Evolutionary conservation across 2,329 filamentous ascomycete genomes (phyloP), one percentile per base, ranked within the genome.

Genomic region (Acephala macrosclerotiorum): DNA sequence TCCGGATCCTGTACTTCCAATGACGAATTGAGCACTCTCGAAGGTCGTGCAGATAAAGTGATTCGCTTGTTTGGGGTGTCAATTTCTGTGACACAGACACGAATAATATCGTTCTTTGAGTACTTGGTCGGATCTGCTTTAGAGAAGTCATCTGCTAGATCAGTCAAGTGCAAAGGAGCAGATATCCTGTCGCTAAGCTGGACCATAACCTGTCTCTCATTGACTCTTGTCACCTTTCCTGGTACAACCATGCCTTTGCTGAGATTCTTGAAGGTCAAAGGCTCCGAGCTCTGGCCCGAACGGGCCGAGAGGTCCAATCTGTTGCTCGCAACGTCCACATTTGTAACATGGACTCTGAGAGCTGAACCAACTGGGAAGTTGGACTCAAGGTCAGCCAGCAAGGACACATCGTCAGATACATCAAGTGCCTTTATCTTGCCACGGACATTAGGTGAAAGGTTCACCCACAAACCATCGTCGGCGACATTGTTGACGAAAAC

Each of bases 341-440:
- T 84, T 62, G 91, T 89, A 22, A 97, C 93, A 29, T 89, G 89
- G 12, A 94, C 92, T 76, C 88, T 91, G 53, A 99, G 79, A 5
- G 94, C 96, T 55, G 91, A 96, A n/a, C 96, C 96, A 45, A 97
- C 79, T 0, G 96, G 95, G 78, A 97, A 98, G 78, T 93, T 92
- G 68, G 87, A 85, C 57, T 89, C 85, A 2, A 97, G 80, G 73
- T 97, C 87, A 36, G 90, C 87, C 40, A 97, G 82, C 62, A 92
- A 84, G 8, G 93, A 91, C 56, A 97, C 81, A 77, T 98, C 94
- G 73, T 97, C 92, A 0, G 93, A 94, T 9, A 96, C 87, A 75
- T 98, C 94, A 77, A 96, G 88, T 68, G 91, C 86, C 61, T 89
- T 88, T 63, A 99, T 87, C 59, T 94, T 89, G 63, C 96, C 96